Percentiles rank a stretch among this genome's conserved stretches.
These are phyloP conservation scores for Mucor saturninus DNA, from an alignment of 371 early-diverging fungal species.

Conservation along the genomic window DNA sequence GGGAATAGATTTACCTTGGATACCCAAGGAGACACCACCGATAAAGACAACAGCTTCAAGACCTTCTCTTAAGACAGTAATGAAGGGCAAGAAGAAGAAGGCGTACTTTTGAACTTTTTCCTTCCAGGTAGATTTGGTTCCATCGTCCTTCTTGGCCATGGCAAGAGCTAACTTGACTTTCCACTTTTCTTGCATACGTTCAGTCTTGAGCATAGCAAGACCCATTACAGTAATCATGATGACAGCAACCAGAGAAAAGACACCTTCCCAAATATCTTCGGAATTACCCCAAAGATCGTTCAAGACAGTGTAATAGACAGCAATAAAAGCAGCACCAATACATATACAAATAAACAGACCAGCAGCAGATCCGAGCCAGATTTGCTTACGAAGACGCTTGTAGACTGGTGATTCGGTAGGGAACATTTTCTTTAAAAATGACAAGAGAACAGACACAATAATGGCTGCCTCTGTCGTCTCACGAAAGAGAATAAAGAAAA, in stretches of 20 bases:
- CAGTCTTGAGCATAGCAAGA: constrained; percentile 72
- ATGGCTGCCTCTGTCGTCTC: constrained; percentile 80
- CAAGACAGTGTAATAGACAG: constrained; percentile 60
- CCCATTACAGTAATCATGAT: constrained; percentile 74
- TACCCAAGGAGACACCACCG: constrained; percentile 78
- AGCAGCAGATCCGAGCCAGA: constrained; percentile 64
- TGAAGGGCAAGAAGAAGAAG: constrained; percentile 75
- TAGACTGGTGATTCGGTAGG: constrained; percentile 44
- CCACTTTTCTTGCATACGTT: constrained; percentile 77
- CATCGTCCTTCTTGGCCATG: constrained; percentile 39
- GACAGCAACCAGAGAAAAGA: constrained; percentile 69
- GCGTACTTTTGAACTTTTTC: constrained; percentile 51
- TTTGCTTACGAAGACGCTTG: constrained; percentile 62
- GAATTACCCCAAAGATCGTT: constrained; percentile 52
- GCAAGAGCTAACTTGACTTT: constrained; percentile 62
- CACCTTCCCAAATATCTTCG: constrained; percentile 82
- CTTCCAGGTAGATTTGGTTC: constrained; percentile 22
- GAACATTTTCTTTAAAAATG: constrained; percentile 71
- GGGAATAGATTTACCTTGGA: constrained; percentile 72
- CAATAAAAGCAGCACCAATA: constrained; percentile 76
- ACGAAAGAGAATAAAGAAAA: constrained; percentile 85
- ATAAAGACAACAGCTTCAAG: constrained; percentile 83
- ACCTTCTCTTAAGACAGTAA: constrained; percentile 84
- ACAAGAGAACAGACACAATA: constrained; percentile 78
- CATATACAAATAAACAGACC: constrained; percentile 65